Evolutionary conservation across 2,329 filamentous ascomycete genomes (phyloP).

Genomic region (Akanthomyces uredinophilus): DNA sequence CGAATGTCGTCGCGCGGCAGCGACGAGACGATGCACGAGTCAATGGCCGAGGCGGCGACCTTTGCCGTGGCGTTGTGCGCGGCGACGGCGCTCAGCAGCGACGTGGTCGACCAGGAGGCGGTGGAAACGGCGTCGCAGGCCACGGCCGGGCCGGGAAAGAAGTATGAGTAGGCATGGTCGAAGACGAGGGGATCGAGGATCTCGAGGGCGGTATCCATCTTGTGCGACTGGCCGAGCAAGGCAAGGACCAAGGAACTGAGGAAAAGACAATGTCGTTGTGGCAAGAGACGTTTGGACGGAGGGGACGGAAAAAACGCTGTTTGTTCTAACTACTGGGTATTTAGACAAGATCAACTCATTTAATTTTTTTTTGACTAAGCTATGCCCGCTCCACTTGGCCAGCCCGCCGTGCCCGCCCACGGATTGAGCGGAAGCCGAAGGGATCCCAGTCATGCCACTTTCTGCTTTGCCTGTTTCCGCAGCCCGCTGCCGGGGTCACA

Average conservation of each 20-base stretch:
- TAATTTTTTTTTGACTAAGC: constrained; percentile 10
- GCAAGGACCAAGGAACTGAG: not conserved
- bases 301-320: not conserved
- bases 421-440: constrained; percentile 4
- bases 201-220: constrained; percentile 37
- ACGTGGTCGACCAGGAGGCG: constrained; percentile 13
- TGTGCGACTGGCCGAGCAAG: constrained; percentile 9
- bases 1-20: constrained; percentile 37
- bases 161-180: constrained; percentile 36
- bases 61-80: constrained; percentile 13
- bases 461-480: not conserved
- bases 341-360: constrained; percentile 11
- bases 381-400: not conserved
- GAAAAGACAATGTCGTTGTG: not conserved
- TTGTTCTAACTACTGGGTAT: not conserved
- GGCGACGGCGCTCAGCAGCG: constrained; percentile 1
- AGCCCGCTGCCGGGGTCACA: not conserved
- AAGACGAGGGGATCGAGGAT: constrained; percentile 36
- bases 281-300: not conserved
- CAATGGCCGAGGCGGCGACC: constrained; percentile 27
- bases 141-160: constrained; percentile 25
- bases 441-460: constrained; percentile 9
- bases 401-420: not conserved
- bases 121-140: constrained; percentile 14
- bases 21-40: constrained; percentile 43